A percentile compares a stretch with the other conserved stretches of the same genome.
These are phyloP conservation scores for Xerocomus nothofagi DNA, from an alignment of 1,284 basidiomycete species.

Conservation along the genomic window DNA sequence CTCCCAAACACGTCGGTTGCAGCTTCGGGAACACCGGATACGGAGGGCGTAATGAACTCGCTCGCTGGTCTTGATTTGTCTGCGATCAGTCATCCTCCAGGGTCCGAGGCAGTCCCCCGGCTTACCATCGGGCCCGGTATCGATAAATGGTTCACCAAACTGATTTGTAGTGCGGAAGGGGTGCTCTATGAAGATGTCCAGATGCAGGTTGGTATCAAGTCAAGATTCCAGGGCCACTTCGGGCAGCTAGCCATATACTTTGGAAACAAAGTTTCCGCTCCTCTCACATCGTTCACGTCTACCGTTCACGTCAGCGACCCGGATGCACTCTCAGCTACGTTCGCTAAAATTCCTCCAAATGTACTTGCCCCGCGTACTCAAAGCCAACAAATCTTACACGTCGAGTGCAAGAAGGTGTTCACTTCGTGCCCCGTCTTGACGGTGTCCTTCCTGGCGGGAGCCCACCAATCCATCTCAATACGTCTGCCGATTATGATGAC, in stretches of 20 bases:
- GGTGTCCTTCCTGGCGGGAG: constrained; percentile 90
- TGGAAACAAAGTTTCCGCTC: constrained; percentile 90
- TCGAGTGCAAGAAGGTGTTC: constrained; percentile 93
- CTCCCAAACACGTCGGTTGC: constrained; percentile 29
- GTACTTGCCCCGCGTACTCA: constrained; percentile 83
- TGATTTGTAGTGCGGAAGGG: constrained; percentile 81
- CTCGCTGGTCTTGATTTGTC: constrained; percentile 68
- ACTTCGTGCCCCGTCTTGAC: constrained; percentile 77
- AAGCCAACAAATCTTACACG: constrained; percentile 88
- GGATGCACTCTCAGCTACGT: constrained; percentile 74
- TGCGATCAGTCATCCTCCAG: constrained; percentile 15
- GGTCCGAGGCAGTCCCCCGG: constrained; percentile 41
- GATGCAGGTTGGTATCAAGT: constrained; percentile 95
- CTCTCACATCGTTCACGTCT: constrained; percentile 88
- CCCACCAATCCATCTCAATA: constrained; percentile 84
- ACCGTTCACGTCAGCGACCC: constrained; percentile 74
- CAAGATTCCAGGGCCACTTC: constrained; percentile 89
- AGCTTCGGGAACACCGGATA: constrained; percentile 25
- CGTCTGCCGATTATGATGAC: constrained; percentile 85
- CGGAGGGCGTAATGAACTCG: constrained; percentile 67
- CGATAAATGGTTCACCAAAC: constrained; percentile 88
- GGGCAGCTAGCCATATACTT: constrained; percentile 93
- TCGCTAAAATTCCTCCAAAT: constrained; percentile 87
- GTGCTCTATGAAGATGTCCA: constrained; percentile 95
- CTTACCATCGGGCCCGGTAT: constrained; percentile 69